Percentiles rank a stretch among this genome's conserved stretches.
phyloP scores from a whole-genome alignment of 139 green algal genomes.

The Mesotaenium endlicherianum region DNA sequence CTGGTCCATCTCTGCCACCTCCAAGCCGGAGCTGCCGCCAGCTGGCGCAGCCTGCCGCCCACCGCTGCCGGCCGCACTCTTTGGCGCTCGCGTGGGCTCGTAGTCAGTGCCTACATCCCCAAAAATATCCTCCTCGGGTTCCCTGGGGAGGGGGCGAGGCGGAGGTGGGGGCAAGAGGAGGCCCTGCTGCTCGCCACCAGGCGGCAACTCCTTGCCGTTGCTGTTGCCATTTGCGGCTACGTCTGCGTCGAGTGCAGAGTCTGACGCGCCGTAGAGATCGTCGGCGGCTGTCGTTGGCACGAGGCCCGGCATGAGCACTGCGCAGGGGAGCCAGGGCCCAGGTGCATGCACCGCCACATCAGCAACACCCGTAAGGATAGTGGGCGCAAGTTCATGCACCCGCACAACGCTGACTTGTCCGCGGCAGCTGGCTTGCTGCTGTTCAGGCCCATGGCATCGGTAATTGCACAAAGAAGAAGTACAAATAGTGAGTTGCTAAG shows the following conservation, averaged over 20 bases:
- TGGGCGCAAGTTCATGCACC: no score
- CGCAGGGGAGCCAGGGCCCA: no score
- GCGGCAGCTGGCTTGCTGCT: no score
- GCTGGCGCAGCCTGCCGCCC: no score
- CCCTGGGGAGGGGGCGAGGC: not conserved
- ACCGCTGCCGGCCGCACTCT: no score
- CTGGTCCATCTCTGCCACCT: not conserved
- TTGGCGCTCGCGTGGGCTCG: slow-evolving; percentile 35
- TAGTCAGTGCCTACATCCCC: slow-evolving; percentile 86
- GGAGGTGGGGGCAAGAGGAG: not conserved
- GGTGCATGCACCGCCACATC: no score
- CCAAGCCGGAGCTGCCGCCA: no score
- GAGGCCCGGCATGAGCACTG: slow-evolving; percentile 15
- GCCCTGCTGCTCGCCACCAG: not conserved
- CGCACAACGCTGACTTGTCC: no score
- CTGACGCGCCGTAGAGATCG: not conserved
- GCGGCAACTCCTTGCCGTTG: not conserved
- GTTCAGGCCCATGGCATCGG: no score
- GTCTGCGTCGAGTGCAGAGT: no score
- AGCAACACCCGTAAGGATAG: no score
- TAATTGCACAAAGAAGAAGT: not conserved
- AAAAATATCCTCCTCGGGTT: slow-evolving; percentile 90
- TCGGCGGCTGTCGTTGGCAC: not conserved
- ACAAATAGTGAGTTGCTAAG: no score
- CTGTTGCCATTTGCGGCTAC: not conserved